Evolutionary conservation across 768 basidiomycete species (phyloP), one percentile per base, ranked within the genome.

Genomic region (Scleroderma citrinum): DNA sequence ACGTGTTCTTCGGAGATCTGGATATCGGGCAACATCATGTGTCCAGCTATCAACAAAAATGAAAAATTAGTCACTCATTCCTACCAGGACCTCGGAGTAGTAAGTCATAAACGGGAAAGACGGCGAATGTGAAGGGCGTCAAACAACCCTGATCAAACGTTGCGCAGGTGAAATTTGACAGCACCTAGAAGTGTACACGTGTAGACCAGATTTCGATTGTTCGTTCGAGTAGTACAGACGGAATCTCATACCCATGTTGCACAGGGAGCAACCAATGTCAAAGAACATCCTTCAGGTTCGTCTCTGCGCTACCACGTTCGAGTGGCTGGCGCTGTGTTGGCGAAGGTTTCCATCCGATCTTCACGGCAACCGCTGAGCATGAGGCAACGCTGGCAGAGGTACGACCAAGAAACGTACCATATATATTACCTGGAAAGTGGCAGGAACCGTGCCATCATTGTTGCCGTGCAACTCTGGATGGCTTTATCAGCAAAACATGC

Each of bases 381-480:
- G 20, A 17, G 17, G 44, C 21, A 47, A 29, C 26, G 36, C 29
- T 29, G 40, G 34, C 37, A 30, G 12, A 11, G 23, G n/a, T 14
- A 30, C 47, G 31, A 21, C 40, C 12, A 16, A 42, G 40, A 32
- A 37, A 67, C 76, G 53, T 54, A 91, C 95, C 78, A 97, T 85
- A 65, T 89, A 96, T 48, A 98, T 92, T 41, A 97, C 74, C 62
- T 97, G 92, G 68, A 97, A 99, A 6, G 96, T 99, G 14, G 96
- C 96, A 3, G 94, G 89, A 31, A 98, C 74, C 12, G 77, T 76
- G 14, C 90, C 91, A 59, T 93, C 88, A 59, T 85, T 81, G 49
- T 83, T 74, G 8, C 88, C 92, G 63, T 97, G 86, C 46, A 98
- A 59, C 52, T 85, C 94, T 97, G 57, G 20, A 43, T 29, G 20